Evolutionary conservation across 2,329 filamentous ascomycete genomes (phyloP).

Genomic region (Lachnellula suecica): DNA sequence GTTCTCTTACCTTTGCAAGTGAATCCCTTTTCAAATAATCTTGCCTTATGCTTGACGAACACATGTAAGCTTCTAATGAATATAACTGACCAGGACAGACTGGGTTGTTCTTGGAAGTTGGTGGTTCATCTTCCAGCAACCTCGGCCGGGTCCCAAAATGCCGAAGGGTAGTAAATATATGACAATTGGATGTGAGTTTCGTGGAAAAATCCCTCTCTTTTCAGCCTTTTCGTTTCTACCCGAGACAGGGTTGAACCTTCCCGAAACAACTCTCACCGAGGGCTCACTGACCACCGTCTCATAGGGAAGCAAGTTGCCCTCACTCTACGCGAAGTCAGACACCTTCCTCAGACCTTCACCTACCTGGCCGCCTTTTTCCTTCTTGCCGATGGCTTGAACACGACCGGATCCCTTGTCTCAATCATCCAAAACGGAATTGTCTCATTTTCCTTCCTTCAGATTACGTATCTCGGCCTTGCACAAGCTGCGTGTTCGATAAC

Average conservation of each 20-base stretch:
- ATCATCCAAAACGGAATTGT: constrained; percentile 42
- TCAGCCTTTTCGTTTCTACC: too few species aligned
- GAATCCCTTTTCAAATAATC: constrained; percentile 37
- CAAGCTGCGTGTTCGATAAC: constrained; percentile 38
- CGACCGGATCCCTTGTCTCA: constrained; percentile 37
- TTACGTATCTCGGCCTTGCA: constrained; percentile 40
- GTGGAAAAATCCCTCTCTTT: too few species aligned
- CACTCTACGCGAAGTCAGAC: constrained; percentile 36
- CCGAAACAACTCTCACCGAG: too few species aligned
- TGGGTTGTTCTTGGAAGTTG: constrained; percentile 41
- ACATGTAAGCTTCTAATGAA: constrained; percentile 34
- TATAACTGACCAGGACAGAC: constrained; percentile 26
- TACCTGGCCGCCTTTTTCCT: constrained; percentile 43
- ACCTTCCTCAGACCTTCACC: constrained; percentile 40
- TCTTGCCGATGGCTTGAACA: constrained; percentile 41
- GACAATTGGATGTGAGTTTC: constrained; percentile 41
- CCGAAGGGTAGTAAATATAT: constrained; percentile 39
- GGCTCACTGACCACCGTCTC: too few species aligned
- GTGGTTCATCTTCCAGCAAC: constrained; percentile 44
- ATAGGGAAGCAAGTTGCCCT: constrained; percentile 42
- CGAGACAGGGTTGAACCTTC: too few species aligned
- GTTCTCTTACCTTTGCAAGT: constrained; percentile 38
- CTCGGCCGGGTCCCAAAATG: constrained; percentile 37
- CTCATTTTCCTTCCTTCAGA: constrained; percentile 40
- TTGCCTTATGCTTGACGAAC: constrained; percentile 40